Percentiles rank a stretch among this genome's conserved stretches.
Conservation (phyloP, 768 basidiomycete genomes). For the Rhodotorula babjevae region DNA sequence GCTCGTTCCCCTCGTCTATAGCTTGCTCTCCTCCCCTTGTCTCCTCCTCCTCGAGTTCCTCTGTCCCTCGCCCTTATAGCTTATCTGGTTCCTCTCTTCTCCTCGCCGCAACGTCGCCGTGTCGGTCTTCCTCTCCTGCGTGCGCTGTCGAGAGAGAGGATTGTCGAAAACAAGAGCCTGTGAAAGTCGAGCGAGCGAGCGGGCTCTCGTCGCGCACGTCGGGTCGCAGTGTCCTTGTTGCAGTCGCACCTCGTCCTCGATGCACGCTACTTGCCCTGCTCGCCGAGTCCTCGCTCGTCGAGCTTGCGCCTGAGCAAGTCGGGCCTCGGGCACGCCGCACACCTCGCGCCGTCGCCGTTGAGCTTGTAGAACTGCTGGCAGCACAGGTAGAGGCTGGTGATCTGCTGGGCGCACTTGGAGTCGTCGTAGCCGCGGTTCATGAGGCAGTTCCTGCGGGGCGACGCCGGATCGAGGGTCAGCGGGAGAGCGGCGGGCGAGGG, state of each 20-base stretch:
- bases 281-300: not conserved
- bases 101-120: not conserved
- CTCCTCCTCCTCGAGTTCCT: not conserved
- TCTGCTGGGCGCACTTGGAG: not conserved
- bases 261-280: not conserved
- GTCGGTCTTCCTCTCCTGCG: too few species aligned
- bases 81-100: not conserved
- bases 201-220: too few species aligned
- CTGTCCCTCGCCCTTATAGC: not conserved
- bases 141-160: not conserved
- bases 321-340: constrained; percentile 16
- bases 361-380: constrained; percentile 20
- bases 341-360: not conserved
- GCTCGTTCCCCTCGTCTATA: not conserved
- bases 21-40: not conserved
- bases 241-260: too few species aligned
- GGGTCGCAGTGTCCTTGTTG: not conserved
- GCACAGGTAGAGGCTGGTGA: constrained; percentile 16
- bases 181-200: not conserved
- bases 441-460: constrained; percentile 17
- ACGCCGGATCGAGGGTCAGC: not conserved
- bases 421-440: constrained; percentile 24
- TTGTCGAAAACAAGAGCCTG: not conserved
- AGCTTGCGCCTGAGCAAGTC: constrained; percentile 9
- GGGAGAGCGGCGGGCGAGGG: not conserved